A percentile compares a stretch with the other conserved stretches of the same genome.
Conservation (phyloP, 2,329 filamentous ascomycete genomes). For the Cordyceps cicadae region DNA sequence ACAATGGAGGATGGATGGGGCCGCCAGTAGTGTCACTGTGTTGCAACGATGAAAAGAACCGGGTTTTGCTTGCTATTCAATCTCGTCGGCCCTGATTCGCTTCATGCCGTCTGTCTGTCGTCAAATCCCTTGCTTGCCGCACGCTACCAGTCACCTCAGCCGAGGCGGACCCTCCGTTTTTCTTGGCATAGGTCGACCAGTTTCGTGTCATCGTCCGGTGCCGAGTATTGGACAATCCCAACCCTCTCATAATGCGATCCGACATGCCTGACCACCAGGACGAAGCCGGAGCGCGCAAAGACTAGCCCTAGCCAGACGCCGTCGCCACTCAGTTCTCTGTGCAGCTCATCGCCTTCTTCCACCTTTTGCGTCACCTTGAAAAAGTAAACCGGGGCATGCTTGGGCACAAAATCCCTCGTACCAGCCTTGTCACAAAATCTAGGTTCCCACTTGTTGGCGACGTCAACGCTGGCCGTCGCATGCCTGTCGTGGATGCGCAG, state of each 20-base stretch:
- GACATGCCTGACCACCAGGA: not conserved
- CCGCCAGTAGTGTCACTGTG: not conserved
- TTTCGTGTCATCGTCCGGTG: not conserved
- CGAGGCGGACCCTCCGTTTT: not conserved
- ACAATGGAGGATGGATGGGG: too few species aligned
- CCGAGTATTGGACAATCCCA: not conserved
- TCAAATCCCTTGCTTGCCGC: not conserved
- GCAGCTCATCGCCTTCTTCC: not conserved
- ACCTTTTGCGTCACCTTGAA: not conserved
- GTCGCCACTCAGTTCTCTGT: not conserved
- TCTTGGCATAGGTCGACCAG: not conserved
- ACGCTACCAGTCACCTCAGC: not conserved
- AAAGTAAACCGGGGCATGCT: not conserved
- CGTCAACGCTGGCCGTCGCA: not conserved
- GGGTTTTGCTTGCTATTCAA: not conserved
- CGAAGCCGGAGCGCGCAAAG: not conserved
- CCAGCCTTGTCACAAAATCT: not conserved
- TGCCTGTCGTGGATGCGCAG: not conserved
- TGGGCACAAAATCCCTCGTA: not conserved
- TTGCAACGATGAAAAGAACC: not conserved
- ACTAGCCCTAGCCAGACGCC: not conserved
- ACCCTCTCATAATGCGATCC: not conserved
- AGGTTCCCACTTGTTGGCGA: not conserved
- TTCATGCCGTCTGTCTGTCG: not conserved
- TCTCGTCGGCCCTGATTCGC: not conserved